Evolutionary conservation across 257 asterid species (phyloP), one percentile per base, ranked within the genome.

Genomic region (Thymus quinquecostatus): DNA sequence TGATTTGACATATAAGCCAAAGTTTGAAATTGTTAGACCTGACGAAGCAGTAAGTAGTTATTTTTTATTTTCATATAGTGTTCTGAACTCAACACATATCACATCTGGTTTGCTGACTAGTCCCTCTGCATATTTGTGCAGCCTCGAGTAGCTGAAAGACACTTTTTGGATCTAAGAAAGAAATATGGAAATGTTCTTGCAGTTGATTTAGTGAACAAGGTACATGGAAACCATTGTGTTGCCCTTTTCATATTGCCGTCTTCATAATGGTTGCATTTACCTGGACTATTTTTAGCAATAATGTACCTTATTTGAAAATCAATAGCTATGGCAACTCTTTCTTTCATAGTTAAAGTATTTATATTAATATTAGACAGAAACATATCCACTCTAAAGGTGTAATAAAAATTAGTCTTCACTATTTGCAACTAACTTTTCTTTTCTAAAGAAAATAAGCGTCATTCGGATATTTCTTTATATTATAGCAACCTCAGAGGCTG

Each of bases 1-100:
- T 82, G 99, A 95, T 83, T 85, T 95, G 91, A 95, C 92, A 75
- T 95, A 92, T 78, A 95, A 90, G 84, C 99, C 99, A 30, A 87
- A 83, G 82, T 92, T 87, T 68, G 96, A 89, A 80, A 82, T 95
- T 11, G 91, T 95, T 84, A 87, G 71, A 76, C 89, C 78, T 9
- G 97, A 88, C 72, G 97, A 95, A 83, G 91, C 97, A 74, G 99
- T 95, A 77, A 85, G 97, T 86, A 69, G 57, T 76, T 57, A 21
- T 75, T 71, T 5, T 36, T 68, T 33, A 70, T 44, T 74, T 79
- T 75, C 73, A 66, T 67, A 57, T 57, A 70, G 69, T 51, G 63
- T 40, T 77, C 71, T 57, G 61, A 74, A 36, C 50, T 43, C 53
- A 45, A 61, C 64, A 4, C 11, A 41, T 74, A 11, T 66, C 66